These are phyloP conservation scores for Sphagnum contortum DNA, from an alignment of 225 moss, liverwort and hornwort genomes.

Conservation along the genomic window DNA sequence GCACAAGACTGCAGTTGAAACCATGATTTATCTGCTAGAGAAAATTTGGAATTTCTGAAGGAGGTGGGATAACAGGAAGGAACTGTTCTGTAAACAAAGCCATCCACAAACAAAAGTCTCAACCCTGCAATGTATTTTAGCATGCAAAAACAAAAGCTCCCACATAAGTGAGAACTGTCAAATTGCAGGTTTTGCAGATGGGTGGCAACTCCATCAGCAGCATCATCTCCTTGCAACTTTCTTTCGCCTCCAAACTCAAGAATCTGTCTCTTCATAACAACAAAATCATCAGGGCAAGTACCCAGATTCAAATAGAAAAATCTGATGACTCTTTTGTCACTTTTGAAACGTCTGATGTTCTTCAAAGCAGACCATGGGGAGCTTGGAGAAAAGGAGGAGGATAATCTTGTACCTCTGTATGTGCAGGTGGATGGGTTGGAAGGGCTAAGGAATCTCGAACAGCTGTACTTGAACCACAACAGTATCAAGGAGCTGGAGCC, in stretches of 20 bases:
- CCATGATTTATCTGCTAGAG: too few relatives aligned
- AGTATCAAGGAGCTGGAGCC: constrained; percentile 76
- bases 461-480: constrained; percentile 73
- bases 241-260: constrained; percentile 54
- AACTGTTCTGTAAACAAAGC: too few relatives aligned
- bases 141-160: too few relatives aligned
- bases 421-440: constrained; percentile 86
- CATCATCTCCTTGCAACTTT: constrained; percentile 63
- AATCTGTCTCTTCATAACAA: constrained; percentile 74
- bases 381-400: too few relatives aligned
- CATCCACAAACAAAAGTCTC: too few relatives aligned
- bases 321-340: too few relatives aligned
- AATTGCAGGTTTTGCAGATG: constrained; percentile 58
- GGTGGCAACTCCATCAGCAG: constrained; percentile 76
- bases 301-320: background rate
- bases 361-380: background rate
- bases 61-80: too few relatives aligned
- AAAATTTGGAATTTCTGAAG: too few relatives aligned
- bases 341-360: too few relatives aligned
- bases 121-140: too few relatives aligned
- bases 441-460: constrained; percentile 50
- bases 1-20: too few relatives aligned
- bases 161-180: too few relatives aligned
- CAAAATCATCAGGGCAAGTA: constrained; percentile 59
- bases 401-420: background rate